Evolutionary conservation across 2,329 filamentous ascomycete genomes (phyloP), one percentile per base, ranked within the genome.

Genomic region (Aspergillus pseudoglaucus): DNA sequence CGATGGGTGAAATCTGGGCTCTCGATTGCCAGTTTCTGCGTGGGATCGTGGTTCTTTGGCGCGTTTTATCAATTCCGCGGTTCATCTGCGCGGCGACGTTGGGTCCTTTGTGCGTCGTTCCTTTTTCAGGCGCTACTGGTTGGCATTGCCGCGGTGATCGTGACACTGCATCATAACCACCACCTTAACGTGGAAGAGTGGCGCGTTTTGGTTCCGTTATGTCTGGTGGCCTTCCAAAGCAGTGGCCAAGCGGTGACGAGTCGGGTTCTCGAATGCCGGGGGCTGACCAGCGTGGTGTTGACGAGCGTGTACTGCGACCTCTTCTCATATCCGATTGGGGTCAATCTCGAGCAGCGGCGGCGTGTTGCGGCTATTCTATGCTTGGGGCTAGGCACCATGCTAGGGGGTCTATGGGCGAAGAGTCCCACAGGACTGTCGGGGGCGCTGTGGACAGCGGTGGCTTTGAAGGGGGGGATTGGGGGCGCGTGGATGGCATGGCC

Each of bases 251-350:
- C 87, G 1, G 83, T 90, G n/a, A 80, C 81, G 0, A 88, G 84
- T 57, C 72, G 87, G 3, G 82, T 85, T 0, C 67, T 91, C 50
- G 78, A 82, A 58, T 85, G 83, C 61, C 83, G 82, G 49, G 81
- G 83, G 2, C 70, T 91, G 17, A 90, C 87, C 0, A 89, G 84
- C 52, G 87, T 90, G 14, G 88, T 90, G 3, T 68, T 93, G 50
- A 91, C 88, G 1, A 89, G 85, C 62, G 83, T 88, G 52, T 91
- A 90, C 70, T 90, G 86, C 61, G 88, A 91, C 63, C 61, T 91
- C 17, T 88, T 88, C 56, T 85, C 83, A 1, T 85, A 89, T 58
- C 69, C 74, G 2, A 51, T 70, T 2, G 50, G 64, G 10, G 59
- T 64, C 2, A 77, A 81, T 47, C 63, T 72, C 0, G 78, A 82